phyloP scores from a whole-genome alignment of 331 rosid genomes.

The Saraca asoca region DNA sequence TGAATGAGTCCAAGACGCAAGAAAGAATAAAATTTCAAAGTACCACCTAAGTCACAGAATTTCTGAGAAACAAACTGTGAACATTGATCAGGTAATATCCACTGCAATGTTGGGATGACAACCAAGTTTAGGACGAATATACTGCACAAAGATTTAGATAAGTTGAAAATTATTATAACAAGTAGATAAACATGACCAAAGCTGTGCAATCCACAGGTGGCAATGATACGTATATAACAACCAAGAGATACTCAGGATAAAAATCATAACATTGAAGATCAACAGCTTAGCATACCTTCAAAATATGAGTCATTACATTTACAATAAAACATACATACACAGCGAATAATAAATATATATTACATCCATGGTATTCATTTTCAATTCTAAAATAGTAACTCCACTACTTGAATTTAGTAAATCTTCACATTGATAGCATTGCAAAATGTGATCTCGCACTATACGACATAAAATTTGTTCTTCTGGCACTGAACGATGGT shows the following conservation, averaged over 20 bases:
- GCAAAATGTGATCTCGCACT: not conserved
- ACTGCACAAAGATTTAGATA: conserved; percentile 54
- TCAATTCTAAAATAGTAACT: not conserved
- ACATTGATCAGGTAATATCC: conserved; percentile 81
- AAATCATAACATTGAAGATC: not conserved
- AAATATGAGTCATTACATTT: not conserved
- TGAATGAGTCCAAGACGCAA: conserved; percentile 64
- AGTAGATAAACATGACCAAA: not conserved
- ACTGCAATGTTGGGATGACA: conserved; percentile 65
- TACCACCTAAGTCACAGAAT: conserved; percentile 47
- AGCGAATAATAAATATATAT: not conserved
- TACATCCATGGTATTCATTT: not conserved
- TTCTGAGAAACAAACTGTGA: conserved; percentile 50
- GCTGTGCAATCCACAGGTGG: not conserved
- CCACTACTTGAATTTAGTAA: not conserved
- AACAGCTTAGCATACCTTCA: not conserved
- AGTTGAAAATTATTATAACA: conserved; percentile 26
- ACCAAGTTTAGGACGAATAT: conserved; percentile 63
- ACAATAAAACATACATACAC: not conserved
- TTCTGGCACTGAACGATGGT: no score
- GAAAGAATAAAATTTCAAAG: conserved; percentile 65
- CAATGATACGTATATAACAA: conserved; percentile 5
- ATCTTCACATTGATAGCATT: not conserved
- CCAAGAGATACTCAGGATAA: conserved; percentile 1
- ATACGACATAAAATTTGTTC: not conserved